Base-by-base conservation (phyloP, 805 yeast species). In the Soucietia sequanensis region DNA sequence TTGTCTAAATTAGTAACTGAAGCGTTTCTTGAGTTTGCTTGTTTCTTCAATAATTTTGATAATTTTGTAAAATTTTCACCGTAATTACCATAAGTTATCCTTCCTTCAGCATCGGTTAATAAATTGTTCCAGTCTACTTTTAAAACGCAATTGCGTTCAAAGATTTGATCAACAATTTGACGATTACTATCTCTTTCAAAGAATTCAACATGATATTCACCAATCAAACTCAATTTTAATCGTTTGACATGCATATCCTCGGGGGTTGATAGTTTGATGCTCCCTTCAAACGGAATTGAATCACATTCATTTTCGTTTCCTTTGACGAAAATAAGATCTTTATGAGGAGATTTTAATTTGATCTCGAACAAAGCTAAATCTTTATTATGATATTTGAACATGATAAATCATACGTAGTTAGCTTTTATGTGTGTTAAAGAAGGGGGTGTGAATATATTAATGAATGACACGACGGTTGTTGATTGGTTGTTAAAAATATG, bases 71-170 rank as follows among this genome's bases (percentile, higher is more conserved):
- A 49, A 27, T 37, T 39, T 35, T 69, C 70, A 11, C 75, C 74
- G 42, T 70, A 71, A 34, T 62, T 56, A 3, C 78, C 76, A 33
- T 50, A 58, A 6, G 44, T 37, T 4, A 73, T 50, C 3, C 31
- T 41, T 2, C 79, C 80, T 4, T 60, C 53, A 1, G 63, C 48
- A 27, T 50, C 44, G 10, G 65, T 60, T 27, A 76, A 53, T 23
- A 76, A 52, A 41, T 76, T 76, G 31, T 59, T 56, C 81, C 81
- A 76, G 12, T 62, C 68, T 17, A 65, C 72, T 19, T 59, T 53
- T 30, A 76, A 43, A 5, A 69, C 65, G 27, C 67, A 60, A 12
- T 58, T 50, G 17, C 67, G 56, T 29, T 70, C 76, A 19, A 53
- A 41, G 11, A 67, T 59, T 24, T 65, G 67, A 27, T 59, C 62